Percentiles rank a stretch among this genome's conserved stretches.
These are phyloP conservation scores for Sordariomycetes sp. DNA, from an alignment of 2,329 filamentous ascomycete species.

Conservation along the genomic window DNA sequence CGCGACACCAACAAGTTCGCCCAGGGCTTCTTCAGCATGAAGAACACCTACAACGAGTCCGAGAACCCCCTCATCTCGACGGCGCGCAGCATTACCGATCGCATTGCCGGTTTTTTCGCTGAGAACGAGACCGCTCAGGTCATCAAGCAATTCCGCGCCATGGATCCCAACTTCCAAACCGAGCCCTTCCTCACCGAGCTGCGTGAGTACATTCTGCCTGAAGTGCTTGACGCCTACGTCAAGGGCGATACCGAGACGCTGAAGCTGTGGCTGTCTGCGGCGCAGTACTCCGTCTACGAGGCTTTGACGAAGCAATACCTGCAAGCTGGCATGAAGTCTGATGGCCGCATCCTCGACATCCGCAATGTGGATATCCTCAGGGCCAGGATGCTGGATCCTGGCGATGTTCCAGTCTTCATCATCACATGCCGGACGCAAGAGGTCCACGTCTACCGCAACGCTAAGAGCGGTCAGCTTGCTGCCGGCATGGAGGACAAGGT, in stretches of 20 bases:
- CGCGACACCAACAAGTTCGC: conserved; percentile 81
- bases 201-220: conserved; percentile 94
- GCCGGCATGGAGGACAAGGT: conserved; percentile 99
- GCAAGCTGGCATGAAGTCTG: conserved; percentile 83
- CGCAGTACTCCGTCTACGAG: conserved; percentile 93
- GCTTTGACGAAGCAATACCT: conserved; percentile 97
- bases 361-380: conserved; percentile 82
- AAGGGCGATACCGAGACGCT: conserved; percentile 88
- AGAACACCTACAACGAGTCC: conserved; percentile 85
- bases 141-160: conserved; percentile 94
- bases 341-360: conserved; percentile 92
- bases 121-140: conserved; percentile 97
- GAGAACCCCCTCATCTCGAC: conserved; percentile 94
- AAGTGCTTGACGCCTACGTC: conserved; percentile 95
- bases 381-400: conserved; percentile 73
- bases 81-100: conserved; percentile 87
- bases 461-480: conserved; percentile 80
- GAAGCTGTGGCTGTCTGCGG: conserved; percentile 91
- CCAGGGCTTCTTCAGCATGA: conserved; percentile 79
- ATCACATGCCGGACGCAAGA: conserved; percentile 95
- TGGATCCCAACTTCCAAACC: conserved; percentile 90
- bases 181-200: conserved; percentile 93
- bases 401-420: conserved; percentile 91
- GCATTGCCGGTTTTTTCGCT: conserved; percentile 90
- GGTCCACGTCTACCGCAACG: conserved; percentile 92